Conservation (phyloP, 2,329 filamentous ascomycete species). For the Alternaria longipes region DNA sequence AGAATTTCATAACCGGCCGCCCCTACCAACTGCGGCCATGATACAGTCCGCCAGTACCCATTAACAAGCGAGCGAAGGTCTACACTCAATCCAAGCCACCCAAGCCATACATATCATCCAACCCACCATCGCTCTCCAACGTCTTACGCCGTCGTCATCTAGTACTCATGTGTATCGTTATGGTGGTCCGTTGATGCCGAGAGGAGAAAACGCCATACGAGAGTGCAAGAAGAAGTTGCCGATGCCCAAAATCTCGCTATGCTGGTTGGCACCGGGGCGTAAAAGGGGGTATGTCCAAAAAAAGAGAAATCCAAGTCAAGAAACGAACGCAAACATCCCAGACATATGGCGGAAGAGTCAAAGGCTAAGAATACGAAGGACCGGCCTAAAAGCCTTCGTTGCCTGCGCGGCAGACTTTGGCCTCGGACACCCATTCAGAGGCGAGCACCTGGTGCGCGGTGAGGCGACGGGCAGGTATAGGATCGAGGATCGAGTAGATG, state of each 20-base stretch:
- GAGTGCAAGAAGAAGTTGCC: slow-evolving; percentile 34
- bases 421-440: slow-evolving; percentile 98
- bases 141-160: slow-evolving; percentile 32
- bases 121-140: slow-evolving; percentile 12
- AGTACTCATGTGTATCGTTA: slow-evolving; percentile 33
- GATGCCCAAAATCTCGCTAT: slow-evolving; percentile 44
- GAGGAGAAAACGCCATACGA: slow-evolving; percentile 33
- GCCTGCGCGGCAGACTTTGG: slow-evolving; percentile 95
- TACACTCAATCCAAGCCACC: slow-evolving; percentile 26
- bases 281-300: slow-evolving; percentile 49
- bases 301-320: slow-evolving; percentile 34
- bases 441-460: slow-evolving; percentile 96
- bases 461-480: slow-evolving; percentile 89
- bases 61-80: slow-evolving; percentile 36
- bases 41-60: slow-evolving; percentile 25
- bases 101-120: slow-evolving; percentile 24
- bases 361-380: slow-evolving; percentile 19
- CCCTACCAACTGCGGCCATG: slow-evolving; percentile 26
- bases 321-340: slow-evolving; percentile 30
- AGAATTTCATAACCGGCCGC: slow-evolving; percentile 28
- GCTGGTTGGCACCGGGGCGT: slow-evolving; percentile 46
- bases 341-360: slow-evolving; percentile 24
- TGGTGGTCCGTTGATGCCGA: slow-evolving; percentile 29
- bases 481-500: slow-evolving; percentile 97
- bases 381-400: slow-evolving; percentile 83